These are phyloP conservation scores for Hemileccinum impolitum DNA, from an alignment of 768 basidiomycete genomes.

Conservation along the genomic window DNA sequence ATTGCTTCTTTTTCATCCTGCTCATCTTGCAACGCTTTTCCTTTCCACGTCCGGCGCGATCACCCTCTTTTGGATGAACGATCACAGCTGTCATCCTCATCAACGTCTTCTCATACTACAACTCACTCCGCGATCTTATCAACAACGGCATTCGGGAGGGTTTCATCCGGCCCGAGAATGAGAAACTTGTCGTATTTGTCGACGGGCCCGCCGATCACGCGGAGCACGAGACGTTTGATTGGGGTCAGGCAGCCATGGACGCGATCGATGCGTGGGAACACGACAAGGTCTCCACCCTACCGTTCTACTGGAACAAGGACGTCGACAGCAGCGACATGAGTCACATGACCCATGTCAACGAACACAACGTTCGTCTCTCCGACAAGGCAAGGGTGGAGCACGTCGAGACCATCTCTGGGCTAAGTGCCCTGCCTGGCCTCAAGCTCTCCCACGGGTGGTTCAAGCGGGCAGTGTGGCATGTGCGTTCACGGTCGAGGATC, in stretches of 20 bases:
- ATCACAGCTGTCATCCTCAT: constrained; percentile 72
- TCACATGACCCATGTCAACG: constrained; percentile 16
- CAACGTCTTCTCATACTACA: constrained; percentile 83
- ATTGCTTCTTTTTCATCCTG: too few species aligned
- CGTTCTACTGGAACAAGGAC: constrained; percentile 52
- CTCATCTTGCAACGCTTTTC: background rate
- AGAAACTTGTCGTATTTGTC: constrained; percentile 65
- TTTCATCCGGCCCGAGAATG: constrained; percentile 67
- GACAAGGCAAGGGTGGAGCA: constrained; percentile 18
- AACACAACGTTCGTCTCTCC: background rate
- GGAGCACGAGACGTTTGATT: constrained; percentile 64
- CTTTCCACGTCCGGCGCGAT: background rate
- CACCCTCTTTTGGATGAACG: background rate
- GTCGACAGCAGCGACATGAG: constrained; percentile 34
- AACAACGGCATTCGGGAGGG: constrained; percentile 61
- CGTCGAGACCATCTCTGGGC: constrained; percentile 19
- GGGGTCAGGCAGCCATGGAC: constrained; percentile 68
- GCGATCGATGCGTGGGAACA: constrained; percentile 62
- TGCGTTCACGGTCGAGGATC: constrained; percentile 24
- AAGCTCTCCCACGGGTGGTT: constrained; percentile 29
- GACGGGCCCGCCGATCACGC: constrained; percentile 58
- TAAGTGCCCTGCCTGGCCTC: constrained; percentile 21
- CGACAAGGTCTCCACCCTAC: constrained; percentile 25
- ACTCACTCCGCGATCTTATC: constrained; percentile 77
- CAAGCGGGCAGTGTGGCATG: constrained; percentile 34